Evolutionary conservation across 805 yeast genomes (phyloP), one percentile per base, ranked within the genome.

Genomic region (Hermanozyma aechmeae): DNA sequence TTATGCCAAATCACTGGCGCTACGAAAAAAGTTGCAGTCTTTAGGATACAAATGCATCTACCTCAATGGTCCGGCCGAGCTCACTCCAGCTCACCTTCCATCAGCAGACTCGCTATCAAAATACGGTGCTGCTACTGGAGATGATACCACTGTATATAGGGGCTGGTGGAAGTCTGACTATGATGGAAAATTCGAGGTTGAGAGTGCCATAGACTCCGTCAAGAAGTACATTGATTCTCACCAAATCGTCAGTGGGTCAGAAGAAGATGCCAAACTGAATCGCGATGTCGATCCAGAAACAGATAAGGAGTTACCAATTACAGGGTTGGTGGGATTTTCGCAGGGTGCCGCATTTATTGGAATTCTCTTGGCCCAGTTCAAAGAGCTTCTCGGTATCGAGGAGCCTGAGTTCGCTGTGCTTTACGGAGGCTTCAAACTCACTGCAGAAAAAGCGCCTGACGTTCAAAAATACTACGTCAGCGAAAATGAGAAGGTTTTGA

Each of bases 321-420:
- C 79, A 14, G 98, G 97, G 5, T 58, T 89, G 13, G 56, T 92
- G 25, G 97, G 96, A 1, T 89, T 89, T 51, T 79, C 93, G 8
- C 97, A 92, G 53, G 98, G 98, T 37, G 94, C 96, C 5, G 94
- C 92, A 2, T 58, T 89, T 20, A 78, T 84, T 1, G 82, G 89
- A 1, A 63, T 83, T 15, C 50, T 86, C 17, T 63, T 82, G 25
- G 73, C 75, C 40, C 65, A 68, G 23, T 75, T 79, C 38, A 62
- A 70, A 14, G 65, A 67, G 15, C 43, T 78, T 23, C 71, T 75
- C 21, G 73, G 73, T 4, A 29, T 45, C 2, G 39, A 45, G 12
- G 48, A 51, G 18, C 38, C 89, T 44, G 75, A 82, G 46, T 84
- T 86, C 48, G 84, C 79, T 11, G 58, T 92, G 5, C 53, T 83